Evolutionary conservation across 176 grass and related monocot genomes (phyloP), one percentile per base, ranked within the genome.

Genomic region (Puya raimondii): DNA sequence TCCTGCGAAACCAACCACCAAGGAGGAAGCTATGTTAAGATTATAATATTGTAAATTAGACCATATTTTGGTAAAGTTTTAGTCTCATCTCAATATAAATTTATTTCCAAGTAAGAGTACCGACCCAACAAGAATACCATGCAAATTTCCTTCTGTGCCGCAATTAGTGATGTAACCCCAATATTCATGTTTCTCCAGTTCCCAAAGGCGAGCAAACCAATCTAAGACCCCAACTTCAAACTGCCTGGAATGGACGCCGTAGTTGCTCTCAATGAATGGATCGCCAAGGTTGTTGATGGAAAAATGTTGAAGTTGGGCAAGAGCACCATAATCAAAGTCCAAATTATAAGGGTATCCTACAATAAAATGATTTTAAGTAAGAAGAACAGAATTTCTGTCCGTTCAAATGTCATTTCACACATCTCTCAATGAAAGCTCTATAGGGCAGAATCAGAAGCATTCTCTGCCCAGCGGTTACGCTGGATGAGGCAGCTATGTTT

Each of bases 121-220:
- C 85, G 16, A 96, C 91, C 91, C 87, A 3, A 96, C 84, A 80
- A 96, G 87, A 79, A 96, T 85, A 21, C 91, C 91, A 73, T 96
- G 91, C 66, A 96, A 70, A 72, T 96, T 96, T 58, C 87, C 91
- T 77, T 96, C 91, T 7, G 91, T 96, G 21, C 91, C 91, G n/a
- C 91, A 96, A 73, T 91, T 91, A 42, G 87, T 96, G 69, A 96
- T 91, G 76, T 96, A 91, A 13, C 91, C 91, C 91, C 91, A 96
- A 50, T 96, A 96, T 64, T 90, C 87, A 52, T 88, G 9, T 59
- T 85, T 90, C 65, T 88, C 82, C 13, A 90, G 50, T 10, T 90
- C 87, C 91, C 91, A 96, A 4, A 96, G 84, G 49, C 87, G 79
- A 78, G 91, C 91, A 48, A 96, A 96, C 91, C 87, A 96, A 84